These are phyloP conservation scores for Stagonosporopsis rhizophila DNA, from an alignment of 2,329 filamentous ascomycete species.

Conservation along the genomic window DNA sequence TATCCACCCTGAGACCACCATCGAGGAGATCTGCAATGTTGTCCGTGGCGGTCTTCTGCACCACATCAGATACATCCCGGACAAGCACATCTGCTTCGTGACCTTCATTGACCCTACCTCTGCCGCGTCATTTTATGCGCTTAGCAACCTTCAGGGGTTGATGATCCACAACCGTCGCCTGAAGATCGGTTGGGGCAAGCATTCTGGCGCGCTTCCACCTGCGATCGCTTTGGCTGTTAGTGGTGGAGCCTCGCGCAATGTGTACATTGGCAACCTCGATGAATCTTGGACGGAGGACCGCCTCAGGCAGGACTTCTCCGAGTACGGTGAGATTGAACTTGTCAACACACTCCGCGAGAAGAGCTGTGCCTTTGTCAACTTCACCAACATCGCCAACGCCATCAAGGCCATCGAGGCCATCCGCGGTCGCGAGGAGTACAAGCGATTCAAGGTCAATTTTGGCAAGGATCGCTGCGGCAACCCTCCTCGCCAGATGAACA, in stretches of 20 bases:
- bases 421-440: conserved; percentile 93
- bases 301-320: conserved; percentile 92
- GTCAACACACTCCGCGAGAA: conserved; percentile 97
- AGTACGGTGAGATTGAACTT: conserved; percentile 96
- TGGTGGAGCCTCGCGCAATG: conserved; percentile 95
- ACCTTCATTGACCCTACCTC: conserved; percentile 99
- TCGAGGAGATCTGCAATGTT: conserved; percentile 99
- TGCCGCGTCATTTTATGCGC: conserved; percentile 94
- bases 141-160: conserved; percentile 95
- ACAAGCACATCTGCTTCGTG: conserved; percentile 99
- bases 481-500: conserved; percentile 84
- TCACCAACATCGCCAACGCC: conserved; percentile 99
- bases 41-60: conserved; percentile 94
- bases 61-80: conserved; percentile 98
- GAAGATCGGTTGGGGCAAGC: conserved; percentile 99
- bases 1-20: conserved; percentile 97
- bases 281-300: conserved; percentile 98
- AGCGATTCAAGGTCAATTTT: conserved; percentile 99
- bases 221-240: conserved; percentile 96
- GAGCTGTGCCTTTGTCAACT: conserved; percentile 99
- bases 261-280: conserved; percentile 97
- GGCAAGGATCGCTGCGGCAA: conserved; percentile 98
- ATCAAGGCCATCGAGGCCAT: conserved; percentile 99
- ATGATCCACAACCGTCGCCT: conserved; percentile 99
- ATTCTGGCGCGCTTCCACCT: conserved; percentile 93